These are phyloP conservation scores for Hericium rajendrae DNA, from an alignment of 768 basidiomycete species.

Conservation along the genomic window DNA sequence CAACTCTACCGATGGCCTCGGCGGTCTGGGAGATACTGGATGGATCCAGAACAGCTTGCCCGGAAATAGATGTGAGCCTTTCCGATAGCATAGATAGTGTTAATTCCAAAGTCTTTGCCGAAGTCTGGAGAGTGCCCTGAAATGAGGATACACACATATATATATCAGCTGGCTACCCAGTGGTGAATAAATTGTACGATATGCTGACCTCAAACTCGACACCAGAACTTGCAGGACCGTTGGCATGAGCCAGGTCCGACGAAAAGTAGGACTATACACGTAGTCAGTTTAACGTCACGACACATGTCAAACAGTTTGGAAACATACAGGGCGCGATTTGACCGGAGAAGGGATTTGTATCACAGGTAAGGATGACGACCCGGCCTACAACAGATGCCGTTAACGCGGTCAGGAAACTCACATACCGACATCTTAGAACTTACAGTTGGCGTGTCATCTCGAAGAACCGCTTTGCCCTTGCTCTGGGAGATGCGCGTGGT, in stretches of 20 bases:
- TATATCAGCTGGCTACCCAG: too few species aligned
- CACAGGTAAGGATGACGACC: neutral
- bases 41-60: slow-evolving; percentile 7
- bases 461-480: neutral
- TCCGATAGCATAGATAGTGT: slow-evolving; percentile 8
- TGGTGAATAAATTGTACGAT: too few species aligned
- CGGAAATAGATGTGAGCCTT: slow-evolving; percentile 5
- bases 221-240: too few species aligned
- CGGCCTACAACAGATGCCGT: neutral
- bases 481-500: neutral
- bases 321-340: neutral
- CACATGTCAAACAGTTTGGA: neutral
- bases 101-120: slow-evolving; percentile 1
- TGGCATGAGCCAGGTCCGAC: too few species aligned
- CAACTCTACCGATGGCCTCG: slow-evolving; percentile 11
- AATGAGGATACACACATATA: too few species aligned
- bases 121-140: neutral
- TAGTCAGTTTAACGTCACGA: too few species aligned
- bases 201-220: too few species aligned
- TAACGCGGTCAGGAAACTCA: too few species aligned
- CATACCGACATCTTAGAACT: neutral
- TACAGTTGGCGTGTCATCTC: neutral
- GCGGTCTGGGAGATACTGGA: slow-evolving; percentile 9
- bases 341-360: neutral
- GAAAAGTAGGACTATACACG: too few species aligned